These are phyloP conservation scores for Brassica cretica DNA, from an alignment of 345 rosid genomes.

Conservation along the genomic window DNA sequence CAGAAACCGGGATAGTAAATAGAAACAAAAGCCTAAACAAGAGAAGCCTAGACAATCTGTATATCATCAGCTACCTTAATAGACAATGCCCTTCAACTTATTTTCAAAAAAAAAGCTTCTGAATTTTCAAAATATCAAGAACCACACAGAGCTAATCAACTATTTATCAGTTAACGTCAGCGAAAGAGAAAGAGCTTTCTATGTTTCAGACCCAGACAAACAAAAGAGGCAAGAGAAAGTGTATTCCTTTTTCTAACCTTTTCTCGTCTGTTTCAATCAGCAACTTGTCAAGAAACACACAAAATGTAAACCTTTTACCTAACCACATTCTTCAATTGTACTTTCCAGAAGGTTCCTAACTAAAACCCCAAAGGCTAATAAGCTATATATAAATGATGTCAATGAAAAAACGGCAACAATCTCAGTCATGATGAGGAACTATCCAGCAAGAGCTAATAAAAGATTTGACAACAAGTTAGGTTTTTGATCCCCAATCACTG, in stretches of 20 bases:
- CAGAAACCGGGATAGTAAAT: neutral
- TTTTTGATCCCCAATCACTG: conserved; percentile 33
- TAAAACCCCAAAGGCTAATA: neutral
- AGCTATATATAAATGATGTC: neutral
- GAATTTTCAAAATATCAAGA: neutral
- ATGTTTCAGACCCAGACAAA: conserved; percentile 36
- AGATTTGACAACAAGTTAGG: conserved; percentile 29
- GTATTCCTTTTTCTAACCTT: conserved; percentile 23
- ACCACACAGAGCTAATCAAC: neutral
- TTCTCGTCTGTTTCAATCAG: conserved; percentile 27
- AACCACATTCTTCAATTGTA: conserved; percentile 18
- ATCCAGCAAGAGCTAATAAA: neutral
- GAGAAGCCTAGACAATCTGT: neutral
- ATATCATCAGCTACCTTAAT: conserved; percentile 12
- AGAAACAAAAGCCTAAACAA: neutral
- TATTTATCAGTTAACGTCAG: neutral
- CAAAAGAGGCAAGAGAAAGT: conserved; percentile 20
- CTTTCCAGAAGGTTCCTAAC: conserved; percentile 17
- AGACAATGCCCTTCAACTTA: neutral
- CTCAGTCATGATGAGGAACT: neutral
- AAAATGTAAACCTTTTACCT: neutral
- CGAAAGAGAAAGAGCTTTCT: conserved; percentile 16
- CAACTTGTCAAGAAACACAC: conserved; percentile 25
- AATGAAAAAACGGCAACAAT: conserved; percentile 12
- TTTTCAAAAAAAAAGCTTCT: neutral